Conservation (phyloP, 2,329 filamentous ascomycete genomes). For the Neocucurbitaria cava region DNA sequence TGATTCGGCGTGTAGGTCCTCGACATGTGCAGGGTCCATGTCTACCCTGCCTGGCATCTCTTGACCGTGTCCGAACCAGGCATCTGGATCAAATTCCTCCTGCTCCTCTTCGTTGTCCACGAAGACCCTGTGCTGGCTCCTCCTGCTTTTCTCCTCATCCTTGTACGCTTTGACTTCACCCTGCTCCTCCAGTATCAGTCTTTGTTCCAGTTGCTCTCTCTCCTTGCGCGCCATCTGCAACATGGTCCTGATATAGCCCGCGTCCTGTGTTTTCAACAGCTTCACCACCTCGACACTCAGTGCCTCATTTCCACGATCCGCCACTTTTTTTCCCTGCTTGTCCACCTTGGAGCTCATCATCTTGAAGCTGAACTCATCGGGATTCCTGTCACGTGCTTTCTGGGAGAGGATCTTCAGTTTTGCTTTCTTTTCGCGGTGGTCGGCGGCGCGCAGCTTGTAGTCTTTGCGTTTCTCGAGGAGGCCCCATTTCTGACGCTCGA, state of each 20-base stretch:
- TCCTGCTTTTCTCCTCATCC: constrained; percentile 33
- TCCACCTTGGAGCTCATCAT: constrained; percentile 65
- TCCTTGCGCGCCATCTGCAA: constrained; percentile 63
- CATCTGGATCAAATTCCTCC: constrained; percentile 49
- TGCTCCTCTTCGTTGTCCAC: constrained; percentile 52
- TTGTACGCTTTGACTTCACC: constrained; percentile 50
- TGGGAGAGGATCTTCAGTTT: constrained; percentile 65
- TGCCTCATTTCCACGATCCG: constrained; percentile 55
- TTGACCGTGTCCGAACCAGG: constrained; percentile 48
- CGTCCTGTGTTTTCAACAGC: constrained; percentile 71
- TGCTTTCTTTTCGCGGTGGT: constrained; percentile 68
- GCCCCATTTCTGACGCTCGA: constrained; percentile 83
- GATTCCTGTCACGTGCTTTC: constrained; percentile 67
- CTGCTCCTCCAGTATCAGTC: constrained; percentile 46
- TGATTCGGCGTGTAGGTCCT: constrained; percentile 30
- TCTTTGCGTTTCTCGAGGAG: constrained; percentile 96
- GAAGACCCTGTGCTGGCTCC: constrained; percentile 45
- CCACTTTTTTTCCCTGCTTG: constrained; percentile 51
- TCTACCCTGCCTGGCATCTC: constrained; percentile 27
- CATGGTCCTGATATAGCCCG: constrained; percentile 66
- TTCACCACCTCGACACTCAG: constrained; percentile 65
- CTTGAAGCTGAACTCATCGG: constrained; percentile 70
- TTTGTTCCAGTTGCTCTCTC: constrained; percentile 57
- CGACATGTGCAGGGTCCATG: constrained; percentile 26
- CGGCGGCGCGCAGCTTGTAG: constrained; percentile 69